A percentile compares a stretch with the other conserved stretches of the same genome.
These are phyloP conservation scores for Combretum micranthum DNA, from an alignment of 345 rosid genomes.

Conservation along the genomic window DNA sequence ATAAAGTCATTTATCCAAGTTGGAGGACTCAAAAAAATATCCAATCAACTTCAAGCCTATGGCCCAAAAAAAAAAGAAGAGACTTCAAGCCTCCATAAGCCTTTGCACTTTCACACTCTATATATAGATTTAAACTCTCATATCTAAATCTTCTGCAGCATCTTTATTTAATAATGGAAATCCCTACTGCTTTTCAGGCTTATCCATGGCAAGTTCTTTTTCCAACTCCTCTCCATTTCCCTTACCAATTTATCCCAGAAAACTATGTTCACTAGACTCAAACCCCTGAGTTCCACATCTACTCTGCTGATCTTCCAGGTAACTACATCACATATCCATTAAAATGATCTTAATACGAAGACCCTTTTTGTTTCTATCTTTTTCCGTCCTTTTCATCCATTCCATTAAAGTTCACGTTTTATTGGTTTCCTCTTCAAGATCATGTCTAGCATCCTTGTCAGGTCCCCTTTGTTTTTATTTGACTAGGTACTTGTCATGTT, in stretches of 20 bases:
- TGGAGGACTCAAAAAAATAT: too few relatives aligned
- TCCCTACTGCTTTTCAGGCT: constrained; percentile 16
- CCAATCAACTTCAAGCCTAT: too few relatives aligned
- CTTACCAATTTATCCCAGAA: constrained; percentile 24
- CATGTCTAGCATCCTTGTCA: too few relatives aligned
- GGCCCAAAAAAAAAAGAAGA: too few relatives aligned
- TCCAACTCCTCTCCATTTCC: constrained; percentile 20
- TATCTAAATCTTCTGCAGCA: neutral
- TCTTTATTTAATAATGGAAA: constrained; percentile 31
- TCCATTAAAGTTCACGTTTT: too few relatives aligned
- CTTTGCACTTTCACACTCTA: neutral
- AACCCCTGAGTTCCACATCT: constrained; percentile 61
- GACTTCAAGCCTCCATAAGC: too few relatives aligned
- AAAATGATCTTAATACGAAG: too few relatives aligned
- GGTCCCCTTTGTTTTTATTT: too few relatives aligned
- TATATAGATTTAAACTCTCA: neutral
- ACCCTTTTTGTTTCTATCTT: neutral
- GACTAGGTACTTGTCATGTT: too few relatives aligned
- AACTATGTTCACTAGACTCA: constrained; percentile 62
- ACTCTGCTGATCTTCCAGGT: constrained; percentile 73
- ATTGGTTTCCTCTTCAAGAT: too few relatives aligned
- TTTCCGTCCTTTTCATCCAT: neutral
- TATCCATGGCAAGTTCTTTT: constrained; percentile 45
- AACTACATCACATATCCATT: neutral
- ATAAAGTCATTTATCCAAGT: too few relatives aligned